Conservation (phyloP, 208 protist genomes). For the Leptomonas pyrrhocoris region DNA sequence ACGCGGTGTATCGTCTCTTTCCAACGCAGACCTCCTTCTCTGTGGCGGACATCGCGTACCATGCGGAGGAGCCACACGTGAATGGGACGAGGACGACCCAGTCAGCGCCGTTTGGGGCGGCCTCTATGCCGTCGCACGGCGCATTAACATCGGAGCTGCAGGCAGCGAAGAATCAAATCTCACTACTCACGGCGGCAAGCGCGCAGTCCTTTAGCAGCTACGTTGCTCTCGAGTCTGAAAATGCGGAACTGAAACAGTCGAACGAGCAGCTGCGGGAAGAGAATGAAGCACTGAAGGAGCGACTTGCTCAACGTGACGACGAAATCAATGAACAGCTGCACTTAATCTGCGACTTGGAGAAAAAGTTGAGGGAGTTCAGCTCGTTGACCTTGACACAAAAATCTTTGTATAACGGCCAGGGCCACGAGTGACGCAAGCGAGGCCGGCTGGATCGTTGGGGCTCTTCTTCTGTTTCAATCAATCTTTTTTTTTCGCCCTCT, state of each 20-base stretch:
- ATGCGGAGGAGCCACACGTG: background rate
- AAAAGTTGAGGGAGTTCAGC: conserved; percentile 28
- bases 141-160: conserved; percentile 34
- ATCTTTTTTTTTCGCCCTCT: background rate
- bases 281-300: conserved; percentile 43
- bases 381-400: conserved; percentile 2
- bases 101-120: background rate
- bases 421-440: background rate
- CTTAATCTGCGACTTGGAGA: conserved; percentile 52
- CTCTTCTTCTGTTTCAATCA: background rate
- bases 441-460: background rate
- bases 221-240: conserved; percentile 53
- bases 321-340: conserved; percentile 53
- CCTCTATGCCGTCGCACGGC: background rate
- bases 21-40: conserved; percentile 22
- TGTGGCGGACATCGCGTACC: conserved; percentile 5
- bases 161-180: conserved; percentile 65
- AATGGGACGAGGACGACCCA: background rate
- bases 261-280: conserved; percentile 36
- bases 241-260: conserved; percentile 35
- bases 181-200: conserved; percentile 57
- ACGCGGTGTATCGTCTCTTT: conserved; percentile 19
- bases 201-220: conserved; percentile 46
- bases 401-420: background rate
- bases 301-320: conserved; percentile 29